Percentiles rank a stretch among this genome's conserved stretches.
These are phyloP conservation scores for Metarhizium brunneum DNA, from an alignment of 2,329 filamentous ascomycete species.

Conservation along the genomic window DNA sequence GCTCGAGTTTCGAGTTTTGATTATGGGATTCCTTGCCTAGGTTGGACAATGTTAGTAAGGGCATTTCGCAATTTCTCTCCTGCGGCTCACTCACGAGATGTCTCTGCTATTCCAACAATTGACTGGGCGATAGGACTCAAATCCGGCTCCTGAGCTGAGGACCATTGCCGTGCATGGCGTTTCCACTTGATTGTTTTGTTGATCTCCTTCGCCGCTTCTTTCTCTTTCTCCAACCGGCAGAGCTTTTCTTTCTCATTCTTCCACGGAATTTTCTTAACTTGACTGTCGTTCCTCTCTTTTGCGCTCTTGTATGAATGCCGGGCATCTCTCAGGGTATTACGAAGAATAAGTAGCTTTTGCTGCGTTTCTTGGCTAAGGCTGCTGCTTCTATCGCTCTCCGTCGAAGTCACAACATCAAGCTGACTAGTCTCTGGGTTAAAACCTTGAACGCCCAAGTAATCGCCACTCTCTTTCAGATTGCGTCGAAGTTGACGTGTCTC, in stretches of 20 bases:
- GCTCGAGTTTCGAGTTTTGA: neutral
- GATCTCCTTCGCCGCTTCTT: conserved; percentile 24
- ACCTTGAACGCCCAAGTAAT: conserved; percentile 50
- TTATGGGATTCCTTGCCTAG: conserved; percentile 2
- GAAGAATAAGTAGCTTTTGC: conserved; percentile 22
- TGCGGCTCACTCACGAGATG: conserved; percentile 14
- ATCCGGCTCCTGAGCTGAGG: conserved; percentile 38
- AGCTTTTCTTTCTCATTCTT: conserved; percentile 28
- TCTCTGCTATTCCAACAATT: conserved; percentile 14
- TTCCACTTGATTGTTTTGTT: conserved; percentile 32
- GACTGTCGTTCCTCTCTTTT: conserved; percentile 36
- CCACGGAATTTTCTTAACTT: conserved; percentile 23
- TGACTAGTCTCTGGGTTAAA: conserved; percentile 47
- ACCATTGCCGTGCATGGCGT: conserved; percentile 38
- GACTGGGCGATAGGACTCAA: conserved; percentile 42
- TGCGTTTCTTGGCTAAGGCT: conserved; percentile 21
- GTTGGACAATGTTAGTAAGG: neutral
- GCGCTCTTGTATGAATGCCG: conserved; percentile 27
- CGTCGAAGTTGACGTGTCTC: conserved; percentile 28
- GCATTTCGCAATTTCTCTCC: neutral
- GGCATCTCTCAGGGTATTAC: conserved; percentile 23
- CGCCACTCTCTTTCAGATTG: conserved; percentile 42
- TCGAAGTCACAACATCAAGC: conserved; percentile 40
- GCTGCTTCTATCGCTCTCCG: conserved; percentile 34
- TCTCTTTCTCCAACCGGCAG: conserved; percentile 32